Base-by-base conservation (phyloP, 2,329 filamentous ascomycete species). In the Aspergillus sp. region DNA sequence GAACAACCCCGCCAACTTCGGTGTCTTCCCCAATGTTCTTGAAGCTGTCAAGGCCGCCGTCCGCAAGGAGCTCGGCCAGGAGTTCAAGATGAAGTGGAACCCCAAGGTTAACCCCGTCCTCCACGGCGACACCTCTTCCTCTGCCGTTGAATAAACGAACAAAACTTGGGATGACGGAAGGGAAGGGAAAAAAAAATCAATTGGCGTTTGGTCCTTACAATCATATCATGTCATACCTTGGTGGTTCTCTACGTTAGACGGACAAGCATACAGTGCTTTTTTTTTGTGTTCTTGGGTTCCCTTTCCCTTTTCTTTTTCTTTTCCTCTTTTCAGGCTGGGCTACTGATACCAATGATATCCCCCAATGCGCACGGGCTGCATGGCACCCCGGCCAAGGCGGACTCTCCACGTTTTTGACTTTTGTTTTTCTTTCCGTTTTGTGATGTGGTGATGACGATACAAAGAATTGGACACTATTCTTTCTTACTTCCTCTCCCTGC, bases 1-100 rank as follows among this genome's bases (percentile, higher is more conserved):
- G 73, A 80, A 90, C 76, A 91, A 90, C 76, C 89, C 89, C 1
- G 89, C 89, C 69, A 89, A 82, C 77, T 90, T 91, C 68, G 89
- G 89, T 62, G 88, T 91, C 41, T 91, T 91, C 76, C 73, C 79
- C 58, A 89, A 90, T 67, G 89, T 91, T 12, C 78, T 89, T 42
- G 87, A 90, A 63, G 88, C 88, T 0, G 86, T 91, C 52, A 81
- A 85, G 76, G 78, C 85, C 2, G 87, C 87, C 5, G 78, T 90
- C 61, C 79, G 80, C 66, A 89, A 89, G 77, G 81, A 91, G 76
- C 76, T 91, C 6, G 88, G 89, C n/a, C 68, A 85, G 42, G 87
- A 91, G 64, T 91, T 91, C 78, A 83, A 85, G 78, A 86, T 89
- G 73, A 82, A 85, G 76, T 91, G 89, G 76, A 85, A 88, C 67